A percentile compares a stretch with the other conserved stretches of the same genome.
phyloP scores from a whole-genome alignment of 441 rosid genomes.

The Capsella rubella region DNA sequence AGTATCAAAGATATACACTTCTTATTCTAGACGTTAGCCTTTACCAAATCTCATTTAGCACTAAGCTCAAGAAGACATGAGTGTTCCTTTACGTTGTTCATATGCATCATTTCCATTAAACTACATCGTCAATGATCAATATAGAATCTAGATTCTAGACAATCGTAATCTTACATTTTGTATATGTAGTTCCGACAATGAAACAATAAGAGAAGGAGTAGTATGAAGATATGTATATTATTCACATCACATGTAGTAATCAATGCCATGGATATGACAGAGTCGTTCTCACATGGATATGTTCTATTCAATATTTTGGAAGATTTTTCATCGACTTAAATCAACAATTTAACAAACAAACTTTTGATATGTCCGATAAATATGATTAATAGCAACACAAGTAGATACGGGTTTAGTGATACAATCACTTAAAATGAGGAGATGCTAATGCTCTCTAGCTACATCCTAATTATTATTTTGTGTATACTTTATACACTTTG shows the following conservation, averaged over 20 bases:
- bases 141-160: neutral
- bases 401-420: neutral
- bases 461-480: slow-evolving; percentile 7
- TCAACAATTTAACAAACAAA: neutral
- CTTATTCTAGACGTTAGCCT: neutral
- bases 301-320: neutral
- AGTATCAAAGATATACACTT: neutral
- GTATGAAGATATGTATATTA: neutral
- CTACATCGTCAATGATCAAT: neutral
- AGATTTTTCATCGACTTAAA: neutral
- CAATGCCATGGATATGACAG: slow-evolving; percentile 4
- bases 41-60: slow-evolving; percentile 10
- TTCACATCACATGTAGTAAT: slow-evolving; percentile 11
- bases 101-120: neutral
- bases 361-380: neutral
- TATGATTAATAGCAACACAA: neutral
- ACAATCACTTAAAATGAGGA: neutral
- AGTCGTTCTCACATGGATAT: slow-evolving; percentile 17
- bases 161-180: neutral
- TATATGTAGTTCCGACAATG: neutral
- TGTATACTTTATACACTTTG: neutral
- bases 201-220: neutral
- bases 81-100: neutral
- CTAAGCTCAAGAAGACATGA: neutral
- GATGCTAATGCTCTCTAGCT: neutral